phyloP scores from a whole-genome alignment of 208 protist genomes.

The Balamuthia mandrillaris region DNA sequence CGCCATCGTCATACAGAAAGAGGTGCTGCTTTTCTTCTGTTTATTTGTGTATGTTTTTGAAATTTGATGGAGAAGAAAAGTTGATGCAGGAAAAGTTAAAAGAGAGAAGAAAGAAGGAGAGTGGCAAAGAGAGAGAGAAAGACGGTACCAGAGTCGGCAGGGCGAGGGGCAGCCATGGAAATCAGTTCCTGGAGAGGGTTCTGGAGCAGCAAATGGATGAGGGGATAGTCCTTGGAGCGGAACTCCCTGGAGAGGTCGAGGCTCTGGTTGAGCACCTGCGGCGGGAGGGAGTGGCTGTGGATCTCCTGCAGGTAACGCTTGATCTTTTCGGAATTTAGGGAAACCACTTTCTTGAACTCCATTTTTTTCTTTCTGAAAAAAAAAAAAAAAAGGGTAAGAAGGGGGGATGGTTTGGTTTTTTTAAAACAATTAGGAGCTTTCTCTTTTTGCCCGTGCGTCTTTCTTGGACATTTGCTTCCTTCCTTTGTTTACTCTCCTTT shows the following conservation, averaged over 20 bases:
- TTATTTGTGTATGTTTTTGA: background rate
- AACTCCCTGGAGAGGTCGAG: constrained; percentile 36
- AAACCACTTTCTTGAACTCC: constrained; percentile 16
- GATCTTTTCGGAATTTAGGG: constrained; percentile 21
- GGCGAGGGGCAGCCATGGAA: background rate
- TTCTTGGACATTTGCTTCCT: no score
- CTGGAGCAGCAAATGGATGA: constrained; percentile 35
- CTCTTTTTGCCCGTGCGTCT: no score
- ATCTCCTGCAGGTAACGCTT: constrained; percentile 29
- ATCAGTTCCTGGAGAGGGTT: constrained; percentile 34
- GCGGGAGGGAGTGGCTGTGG: background rate
- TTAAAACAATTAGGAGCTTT: no score
- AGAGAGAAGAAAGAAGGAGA: background rate
- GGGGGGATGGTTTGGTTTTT: no score
- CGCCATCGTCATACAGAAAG: constrained; percentile 12
- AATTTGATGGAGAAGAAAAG: background rate
- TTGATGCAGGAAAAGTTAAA: background rate
- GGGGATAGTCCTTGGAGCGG: constrained; percentile 32
- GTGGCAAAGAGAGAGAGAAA: no score
- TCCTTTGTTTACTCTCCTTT: no score
- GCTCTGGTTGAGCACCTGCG: constrained; percentile 25
- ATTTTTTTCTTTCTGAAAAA: background rate
- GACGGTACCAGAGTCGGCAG: background rate
- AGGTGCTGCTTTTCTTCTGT: background rate
- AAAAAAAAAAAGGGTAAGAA: no score